Evolutionary conservation across 179 eudicot genomes (phyloP).

Genomic region (Silene coronaria): DNA sequence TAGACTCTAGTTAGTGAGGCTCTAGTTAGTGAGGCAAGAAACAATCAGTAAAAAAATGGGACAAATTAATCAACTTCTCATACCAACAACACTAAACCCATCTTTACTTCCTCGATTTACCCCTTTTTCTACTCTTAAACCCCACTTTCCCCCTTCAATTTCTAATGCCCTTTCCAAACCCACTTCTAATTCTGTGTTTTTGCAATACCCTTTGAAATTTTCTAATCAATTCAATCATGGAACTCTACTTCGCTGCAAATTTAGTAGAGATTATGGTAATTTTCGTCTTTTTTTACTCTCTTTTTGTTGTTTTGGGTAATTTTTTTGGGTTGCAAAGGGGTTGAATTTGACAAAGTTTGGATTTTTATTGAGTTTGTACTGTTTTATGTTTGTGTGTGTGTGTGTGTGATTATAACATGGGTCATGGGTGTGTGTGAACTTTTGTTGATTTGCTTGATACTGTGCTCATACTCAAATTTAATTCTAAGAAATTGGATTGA

Average conservation of each 20-base stretch:
- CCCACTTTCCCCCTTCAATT: constrained; percentile 24
- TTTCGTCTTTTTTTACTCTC: neutral
- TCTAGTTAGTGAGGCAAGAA: neutral
- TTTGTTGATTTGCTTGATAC: neutral
- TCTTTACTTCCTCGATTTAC: constrained; percentile 6
- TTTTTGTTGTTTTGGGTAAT: too few relatives aligned
- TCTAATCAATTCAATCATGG: constrained; percentile 20
- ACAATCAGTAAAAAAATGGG: constrained; percentile 19
- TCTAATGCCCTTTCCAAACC: constrained; percentile 8
- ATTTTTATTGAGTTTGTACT: neutral
- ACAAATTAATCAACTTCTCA: constrained; percentile 20
- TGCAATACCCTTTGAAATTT: constrained; percentile 1
- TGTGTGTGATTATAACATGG: neutral
- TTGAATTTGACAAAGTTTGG: neutral
- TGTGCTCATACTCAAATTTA: neutral
- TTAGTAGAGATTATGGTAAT: constrained; percentile 29
- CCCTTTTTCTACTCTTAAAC: constrained; percentile 8
- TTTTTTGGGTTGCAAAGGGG: neutral
- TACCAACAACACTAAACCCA: constrained; percentile 11
- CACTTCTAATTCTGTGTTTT: constrained; percentile 2
- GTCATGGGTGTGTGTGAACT: neutral
- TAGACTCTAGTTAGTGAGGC: too few relatives aligned
- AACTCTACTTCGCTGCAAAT: constrained; percentile 27
- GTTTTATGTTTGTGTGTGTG: too few relatives aligned
- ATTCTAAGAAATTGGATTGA: neutral